Evolutionary conservation across 257 asterid species (phyloP).

Genomic region (Scutellaria baicalensis): DNA sequence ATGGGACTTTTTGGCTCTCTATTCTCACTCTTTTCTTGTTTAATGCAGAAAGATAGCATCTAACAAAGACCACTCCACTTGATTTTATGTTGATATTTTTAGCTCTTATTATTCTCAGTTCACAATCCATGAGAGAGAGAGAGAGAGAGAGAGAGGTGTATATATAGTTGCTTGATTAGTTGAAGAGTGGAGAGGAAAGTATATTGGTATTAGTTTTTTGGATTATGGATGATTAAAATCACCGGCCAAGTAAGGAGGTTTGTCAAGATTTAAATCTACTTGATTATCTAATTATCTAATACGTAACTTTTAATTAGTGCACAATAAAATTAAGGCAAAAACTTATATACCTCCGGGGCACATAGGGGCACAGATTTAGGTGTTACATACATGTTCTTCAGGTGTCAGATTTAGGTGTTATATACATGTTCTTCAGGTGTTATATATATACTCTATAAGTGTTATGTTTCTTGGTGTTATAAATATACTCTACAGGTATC

Average conservation of each 20-base stretch:
- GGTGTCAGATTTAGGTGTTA: no score
- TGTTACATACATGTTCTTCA: no score
- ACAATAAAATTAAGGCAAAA: no score
- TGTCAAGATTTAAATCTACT: neutral
- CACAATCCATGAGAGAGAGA: slow-evolving; percentile 34
- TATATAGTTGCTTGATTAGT: slow-evolving; percentile 22
- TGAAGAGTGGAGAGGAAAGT: slow-evolving; percentile 13
- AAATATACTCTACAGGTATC: no score
- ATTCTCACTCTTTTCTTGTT: slow-evolving; percentile 29
- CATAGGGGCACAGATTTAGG: no score
- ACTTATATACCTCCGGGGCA: no score
- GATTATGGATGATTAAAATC: slow-evolving; percentile 22
- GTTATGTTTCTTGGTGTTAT: no score
- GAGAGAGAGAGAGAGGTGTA: slow-evolving; percentile 12
- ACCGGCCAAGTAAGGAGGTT: slow-evolving; percentile 9
- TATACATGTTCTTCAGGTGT: no score
- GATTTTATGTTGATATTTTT: slow-evolving; percentile 32
- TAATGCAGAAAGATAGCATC: slow-evolving; percentile 52
- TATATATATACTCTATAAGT: no score
- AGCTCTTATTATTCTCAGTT: slow-evolving; percentile 40
- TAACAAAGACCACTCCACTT: slow-evolving; percentile 35
- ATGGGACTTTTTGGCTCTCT: slow-evolving; percentile 35
- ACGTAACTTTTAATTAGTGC: slow-evolving; percentile 12
- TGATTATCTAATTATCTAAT: neutral
- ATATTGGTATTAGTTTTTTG: slow-evolving; percentile 1